phyloP scores from a whole-genome alignment of 164 flowering plant species.

The Tetrastigma voinierianum region DNA sequence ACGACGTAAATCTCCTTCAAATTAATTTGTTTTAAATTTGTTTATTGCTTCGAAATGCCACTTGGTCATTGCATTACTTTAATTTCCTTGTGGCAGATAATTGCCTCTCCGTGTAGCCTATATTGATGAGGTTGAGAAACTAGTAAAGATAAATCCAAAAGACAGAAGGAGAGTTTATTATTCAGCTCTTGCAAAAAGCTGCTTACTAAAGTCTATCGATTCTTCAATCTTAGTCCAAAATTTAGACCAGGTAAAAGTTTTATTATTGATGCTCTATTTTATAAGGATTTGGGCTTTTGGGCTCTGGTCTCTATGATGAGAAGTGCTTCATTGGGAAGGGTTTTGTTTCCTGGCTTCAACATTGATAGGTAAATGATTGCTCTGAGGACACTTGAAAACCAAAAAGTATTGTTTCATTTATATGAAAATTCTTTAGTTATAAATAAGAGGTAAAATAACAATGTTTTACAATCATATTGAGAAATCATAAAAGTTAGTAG shows the following conservation, averaged over 20 bases:
- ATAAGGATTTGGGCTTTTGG: background rate
- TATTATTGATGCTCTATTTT: background rate
- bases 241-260: constrained; percentile 51
- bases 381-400: too few relatives aligned
- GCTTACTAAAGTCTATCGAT: constrained; percentile 43
- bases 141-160: constrained; percentile 32
- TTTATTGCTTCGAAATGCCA: constrained; percentile 4
- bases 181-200: constrained; percentile 52
- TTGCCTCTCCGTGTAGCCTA: constrained; percentile 69
- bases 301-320: background rate
- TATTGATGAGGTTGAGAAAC: constrained; percentile 61
- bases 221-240: constrained; percentile 48
- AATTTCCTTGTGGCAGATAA: constrained; percentile 34
- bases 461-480: too few relatives aligned
- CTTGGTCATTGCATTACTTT: background rate
- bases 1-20: constrained; percentile 37
- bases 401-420: too few relatives aligned
- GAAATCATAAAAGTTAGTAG: too few relatives aligned
- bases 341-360: too few relatives aligned
- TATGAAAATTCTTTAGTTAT: too few relatives aligned
- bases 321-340: background rate
- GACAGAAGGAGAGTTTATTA: constrained; percentile 44
- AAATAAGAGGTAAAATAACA: too few relatives aligned
- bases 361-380: too few relatives aligned
- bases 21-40: background rate